A percentile compares a stretch with the other conserved stretches of the same genome.
These are phyloP conservation scores for Triticum aestivum DNA, from an alignment of 176 grass and related monocot species.

Conservation along the genomic window IWGSC_CS_RefSeq_v2.1 NC_057811.1:158104019-158104518, in stretches of 20 bases:
- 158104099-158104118: neutral
- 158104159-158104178: constrained; percentile 64
- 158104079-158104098: constrained; percentile 15
- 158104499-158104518: constrained; percentile 74
- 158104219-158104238: constrained; percentile 26
- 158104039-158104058: constrained; percentile 23
- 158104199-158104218: constrained; percentile 27
- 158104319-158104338: too few species aligned
- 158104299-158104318: too few species aligned
- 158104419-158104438: constrained; percentile 16
- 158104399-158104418: constrained; percentile 33
- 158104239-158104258: constrained; percentile 41
- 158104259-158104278: constrained; percentile 1
- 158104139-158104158: constrained; percentile 57
- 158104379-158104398: neutral
- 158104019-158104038: constrained; percentile 33
- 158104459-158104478: constrained; percentile 60
- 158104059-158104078: constrained; percentile 37
- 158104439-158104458: constrained; percentile 3
- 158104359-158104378: neutral
- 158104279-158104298: neutral
- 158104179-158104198: constrained; percentile 54
- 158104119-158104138: constrained; percentile 37
- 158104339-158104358: too few species aligned
- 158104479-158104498: constrained; percentile 60